A percentile compares a stretch with the other conserved stretches of the same genome.
Evolutionary conservation across 345 rosid species (phyloP).

Genomic region (Eutrema japonicum): DNA sequence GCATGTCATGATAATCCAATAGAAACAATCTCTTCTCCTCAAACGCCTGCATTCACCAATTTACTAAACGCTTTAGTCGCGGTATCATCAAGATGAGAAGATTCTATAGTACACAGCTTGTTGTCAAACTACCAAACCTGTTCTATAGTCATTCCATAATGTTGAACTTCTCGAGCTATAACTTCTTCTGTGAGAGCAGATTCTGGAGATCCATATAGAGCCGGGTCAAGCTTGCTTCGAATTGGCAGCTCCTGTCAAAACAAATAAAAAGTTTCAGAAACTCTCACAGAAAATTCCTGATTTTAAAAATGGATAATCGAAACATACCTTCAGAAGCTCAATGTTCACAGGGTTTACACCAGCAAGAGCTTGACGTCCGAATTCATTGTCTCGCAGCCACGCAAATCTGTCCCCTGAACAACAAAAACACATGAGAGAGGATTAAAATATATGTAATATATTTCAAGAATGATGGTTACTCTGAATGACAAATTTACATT

Average conservation of each 20-base stretch:
- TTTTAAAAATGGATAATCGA: neutral
- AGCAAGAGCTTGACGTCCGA: slow-evolving; percentile 89
- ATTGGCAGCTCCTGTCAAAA: slow-evolving; percentile 82
- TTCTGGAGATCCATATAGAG: slow-evolving; percentile 78
- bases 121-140: slow-evolving; percentile 53
- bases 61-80: neutral
- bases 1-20: slow-evolving; percentile 84
- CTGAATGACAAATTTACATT: slow-evolving; percentile 46
- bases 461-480: neutral
- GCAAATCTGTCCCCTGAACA: slow-evolving; percentile 84
- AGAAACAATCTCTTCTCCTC: slow-evolving; percentile 83
- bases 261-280: slow-evolving; percentile 2
- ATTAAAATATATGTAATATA: neutral
- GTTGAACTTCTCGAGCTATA: slow-evolving; percentile 64
- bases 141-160: slow-evolving; percentile 68
- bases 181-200: slow-evolving; percentile 77
- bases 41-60: slow-evolving; percentile 63
- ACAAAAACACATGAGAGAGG: slow-evolving; percentile 11
- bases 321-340: slow-evolving; percentile 65
- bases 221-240: slow-evolving; percentile 81
- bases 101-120: neutral
- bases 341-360: slow-evolving; percentile 94
- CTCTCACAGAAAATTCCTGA: neutral
- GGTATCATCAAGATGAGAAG: slow-evolving; percentile 14
- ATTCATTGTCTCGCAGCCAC: slow-evolving; percentile 91